phyloP scores from a whole-genome alignment of 2,329 filamentous ascomycete genomes.

The Penicillium sp. region DNA sequence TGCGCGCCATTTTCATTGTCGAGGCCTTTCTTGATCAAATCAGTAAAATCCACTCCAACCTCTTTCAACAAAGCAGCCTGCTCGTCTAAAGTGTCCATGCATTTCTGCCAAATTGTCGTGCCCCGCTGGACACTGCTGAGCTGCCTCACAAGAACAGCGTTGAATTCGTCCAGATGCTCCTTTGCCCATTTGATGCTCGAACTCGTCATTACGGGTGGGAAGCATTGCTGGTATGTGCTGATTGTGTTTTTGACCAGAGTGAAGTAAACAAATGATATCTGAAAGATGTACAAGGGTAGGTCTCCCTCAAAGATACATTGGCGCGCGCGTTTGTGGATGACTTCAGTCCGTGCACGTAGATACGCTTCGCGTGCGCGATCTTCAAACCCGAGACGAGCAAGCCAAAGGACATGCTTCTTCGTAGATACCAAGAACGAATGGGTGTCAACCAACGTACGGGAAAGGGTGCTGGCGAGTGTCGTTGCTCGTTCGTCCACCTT shows the following conservation, averaged over 20 bases:
- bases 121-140: constrained; percentile 77
- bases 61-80: constrained; percentile 77
- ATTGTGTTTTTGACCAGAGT: constrained; percentile 91
- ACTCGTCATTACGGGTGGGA: constrained; percentile 81
- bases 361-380: constrained; percentile 85
- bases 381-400: constrained; percentile 83
- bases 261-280: constrained; percentile 94
- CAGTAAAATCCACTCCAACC: constrained; percentile 85
- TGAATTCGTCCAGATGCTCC: constrained; percentile 87
- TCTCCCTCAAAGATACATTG: constrained; percentile 96
- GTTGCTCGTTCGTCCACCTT: constrained; percentile 83
- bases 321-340: constrained; percentile 76
- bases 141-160: constrained; percentile 74
- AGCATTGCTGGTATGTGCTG: constrained; percentile 79
- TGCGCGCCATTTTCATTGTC: not conserved
- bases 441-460: constrained; percentile 71
- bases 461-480: constrained; percentile 71
- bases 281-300: constrained; percentile 88
- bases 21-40: constrained; percentile 64
- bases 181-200: constrained; percentile 99
- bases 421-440: constrained; percentile 75
- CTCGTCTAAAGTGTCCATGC: constrained; percentile 73
- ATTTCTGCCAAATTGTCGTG: constrained; percentile 75
- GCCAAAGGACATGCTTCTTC: constrained; percentile 76
- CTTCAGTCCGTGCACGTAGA: constrained; percentile 69